Evolutionary conservation across 306 rosid genomes (phyloP), one percentile per base, ranked within the genome.

Genomic region (Bauhinia variegata): DNA sequence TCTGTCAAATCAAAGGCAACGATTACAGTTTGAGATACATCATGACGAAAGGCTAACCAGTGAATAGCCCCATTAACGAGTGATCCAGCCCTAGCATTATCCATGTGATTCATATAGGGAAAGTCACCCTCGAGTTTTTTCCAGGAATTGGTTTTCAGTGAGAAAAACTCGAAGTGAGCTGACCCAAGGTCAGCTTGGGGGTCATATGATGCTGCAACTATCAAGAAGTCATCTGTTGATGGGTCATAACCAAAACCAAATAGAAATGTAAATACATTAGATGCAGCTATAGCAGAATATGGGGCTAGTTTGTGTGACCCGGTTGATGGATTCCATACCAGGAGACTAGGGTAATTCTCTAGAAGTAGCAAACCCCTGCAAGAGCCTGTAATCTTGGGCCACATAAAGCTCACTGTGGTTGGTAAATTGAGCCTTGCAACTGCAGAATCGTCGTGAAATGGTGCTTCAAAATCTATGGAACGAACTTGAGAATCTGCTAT

Each of bases 21-120:
- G 0, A 64, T 15, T 31, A 8, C 10, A 14, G 0, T 12, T 5
- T 6, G 16, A 11, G 13, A 30, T 0, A 43, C 10, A 17, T 7
- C 0, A 28, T 18, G 2, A 18, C 30, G 37, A 5, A 14, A 10
- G 13, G 38, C 60, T 54, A 57, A 16, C 67, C 61, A 65, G 37
- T 74, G 72, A 57, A 74, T 36, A 39, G 63, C 67, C 2, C 17
- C 49, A 6, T 58, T 74, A 0, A 65, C 9, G 8, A 58, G 11
- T 11, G 15, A 3, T 4, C 37, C 78, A 14, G 41, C 15, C 7
- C 4, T 6, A 4, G 7, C 1, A 0, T 50, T 36, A 49, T 11
- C 53, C 0, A 4, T 4, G 3, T 15, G 16, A 2, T 60, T 30
- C 30, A 61, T 31, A 31, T 54, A 32, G 1, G 18, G 18, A 11